Evolutionary conservation across 257 asterid genomes (phyloP), one percentile per base, ranked within the genome.

Genomic region (Forsythia viridissima): DNA sequence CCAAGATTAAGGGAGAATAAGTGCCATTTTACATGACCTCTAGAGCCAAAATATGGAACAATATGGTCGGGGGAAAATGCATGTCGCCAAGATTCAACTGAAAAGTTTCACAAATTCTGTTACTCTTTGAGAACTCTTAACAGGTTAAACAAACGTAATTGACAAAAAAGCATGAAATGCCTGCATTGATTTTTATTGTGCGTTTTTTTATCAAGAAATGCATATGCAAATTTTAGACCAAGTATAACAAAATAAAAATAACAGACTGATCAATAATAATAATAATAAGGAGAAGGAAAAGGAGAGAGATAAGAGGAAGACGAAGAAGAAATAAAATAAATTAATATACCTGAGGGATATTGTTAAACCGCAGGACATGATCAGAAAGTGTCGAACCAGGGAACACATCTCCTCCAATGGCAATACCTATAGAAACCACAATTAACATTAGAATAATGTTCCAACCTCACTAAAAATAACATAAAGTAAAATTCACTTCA

Each of bases 331-430:
- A 30, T 30, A 1, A 30, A 30, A 30, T 30, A 65, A 40, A 76
- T 10, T 72, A 70, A 77, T 48, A 71, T 84, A 92, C 99, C 98
- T 91, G 98, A 77, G 99, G 98, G 51, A 96, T 96, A 80, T 96
- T 96, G 93, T 93, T 96, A 80, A 96, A 96, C 77, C 99, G 93
- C 84, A 96, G 87, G 85, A 96, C 99, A 76, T 96, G 98, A 87
- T 96, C 99, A 82, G 99, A 93, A 71, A 96, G 97, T 55, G 99
- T 93, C 20, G 99, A 96, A 21, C 99, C 99, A 71, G 99, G 99
- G 84, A 96, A 93, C 83, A 96, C 99, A 80, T 96, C 99, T 84
- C 99, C 99, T 80, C 99, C 99, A 21, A 96, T 96, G 61, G 99
- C 99, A 88, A 96, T 93, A 75, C 99, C 99, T 96, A 78, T 39